A percentile compares a stretch with the other conserved stretches of the same genome.
phyloP scores from a whole-genome alignment of 2,329 filamentous ascomycete species.

The Xylaria sp. region DNA sequence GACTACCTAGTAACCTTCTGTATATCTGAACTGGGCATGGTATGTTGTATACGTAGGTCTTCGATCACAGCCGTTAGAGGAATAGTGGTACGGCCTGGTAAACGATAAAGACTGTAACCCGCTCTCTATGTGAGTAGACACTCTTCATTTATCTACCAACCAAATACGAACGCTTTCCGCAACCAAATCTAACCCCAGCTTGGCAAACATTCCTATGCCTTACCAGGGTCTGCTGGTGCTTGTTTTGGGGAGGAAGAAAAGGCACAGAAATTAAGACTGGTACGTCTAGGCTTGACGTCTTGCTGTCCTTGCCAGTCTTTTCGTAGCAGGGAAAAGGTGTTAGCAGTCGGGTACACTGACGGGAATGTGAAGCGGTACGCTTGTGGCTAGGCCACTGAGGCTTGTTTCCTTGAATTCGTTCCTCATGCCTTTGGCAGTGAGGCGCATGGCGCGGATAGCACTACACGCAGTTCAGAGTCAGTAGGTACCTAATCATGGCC shows the following conservation, averaged over 20 bases:
- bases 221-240: background rate
- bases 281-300: background rate
- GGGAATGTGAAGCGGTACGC: conserved; percentile 52
- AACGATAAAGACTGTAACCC: too few relatives aligned
- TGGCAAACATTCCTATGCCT: background rate
- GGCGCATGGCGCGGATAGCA: conserved; percentile 53
- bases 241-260: background rate
- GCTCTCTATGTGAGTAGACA: too few relatives aligned
- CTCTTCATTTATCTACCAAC: too few relatives aligned
- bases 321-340: conserved; percentile 4
- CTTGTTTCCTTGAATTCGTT: conserved; percentile 59
- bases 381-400: conserved; percentile 53
- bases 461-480: background rate
- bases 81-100: too few relatives aligned
- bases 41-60: too few relatives aligned
- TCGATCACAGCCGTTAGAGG: too few relatives aligned
- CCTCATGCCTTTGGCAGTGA: conserved; percentile 54
- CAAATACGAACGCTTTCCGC: background rate
- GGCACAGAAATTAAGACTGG: background rate
- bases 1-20: too few relatives aligned
- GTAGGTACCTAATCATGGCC: background rate
- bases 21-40: too few relatives aligned
- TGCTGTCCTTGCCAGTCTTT: background rate
- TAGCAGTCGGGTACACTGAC: conserved; percentile 56
- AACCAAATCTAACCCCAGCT: background rate